phyloP scores from a whole-genome alignment of 2,329 filamentous ascomycete species.

The Hymenoscyphus albidus region DNA sequence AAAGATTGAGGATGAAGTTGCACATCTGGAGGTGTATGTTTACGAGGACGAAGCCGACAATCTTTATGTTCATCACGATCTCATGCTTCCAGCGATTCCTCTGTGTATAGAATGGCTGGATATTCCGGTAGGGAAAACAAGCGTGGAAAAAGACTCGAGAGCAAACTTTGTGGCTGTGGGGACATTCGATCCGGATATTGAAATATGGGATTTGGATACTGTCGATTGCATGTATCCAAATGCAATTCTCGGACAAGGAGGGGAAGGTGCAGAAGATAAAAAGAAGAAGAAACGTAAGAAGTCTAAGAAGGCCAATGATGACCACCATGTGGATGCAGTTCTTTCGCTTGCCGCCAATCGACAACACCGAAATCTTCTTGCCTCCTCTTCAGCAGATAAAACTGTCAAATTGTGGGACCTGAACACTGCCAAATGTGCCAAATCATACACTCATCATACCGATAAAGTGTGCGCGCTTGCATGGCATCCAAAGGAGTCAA shows the following conservation, averaged over 20 bases:
- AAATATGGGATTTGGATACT: conserved; percentile 95
- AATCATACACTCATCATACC: conserved; percentile 92
- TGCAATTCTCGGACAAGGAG: conserved; percentile 79
- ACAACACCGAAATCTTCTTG: conserved; percentile 88
- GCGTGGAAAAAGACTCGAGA: conserved; percentile 56
- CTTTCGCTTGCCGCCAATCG: conserved; percentile 88
- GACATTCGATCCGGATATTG: conserved; percentile 97
- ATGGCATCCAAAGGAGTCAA: conserved; percentile 86
- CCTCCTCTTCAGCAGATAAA: conserved; percentile 92
- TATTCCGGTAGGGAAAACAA: conserved; percentile 74
- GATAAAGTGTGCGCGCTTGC: conserved; percentile 97
- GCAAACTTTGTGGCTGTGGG: conserved; percentile 94
- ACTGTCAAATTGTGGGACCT: conserved; percentile 98
- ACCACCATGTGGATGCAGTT: conserved; percentile 91
- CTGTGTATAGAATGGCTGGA: conserved; percentile 95
- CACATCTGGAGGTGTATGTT: conserved; percentile 93
- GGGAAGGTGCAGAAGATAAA: conserved; percentile 46
- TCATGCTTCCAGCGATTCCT: conserved; percentile 96
- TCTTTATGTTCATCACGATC: conserved; percentile 98
- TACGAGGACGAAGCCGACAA: conserved; percentile 96
- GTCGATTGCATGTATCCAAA: conserved; percentile 98
- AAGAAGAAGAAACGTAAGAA: conserved; percentile 92
- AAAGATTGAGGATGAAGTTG: conserved; percentile 94
- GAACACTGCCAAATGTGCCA: conserved; percentile 85
- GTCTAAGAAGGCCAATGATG: conserved; percentile 80